Base-by-base conservation (phyloP, 1,139 yeast species). In the Hyphopichia pseudoburtonii region DNA sequence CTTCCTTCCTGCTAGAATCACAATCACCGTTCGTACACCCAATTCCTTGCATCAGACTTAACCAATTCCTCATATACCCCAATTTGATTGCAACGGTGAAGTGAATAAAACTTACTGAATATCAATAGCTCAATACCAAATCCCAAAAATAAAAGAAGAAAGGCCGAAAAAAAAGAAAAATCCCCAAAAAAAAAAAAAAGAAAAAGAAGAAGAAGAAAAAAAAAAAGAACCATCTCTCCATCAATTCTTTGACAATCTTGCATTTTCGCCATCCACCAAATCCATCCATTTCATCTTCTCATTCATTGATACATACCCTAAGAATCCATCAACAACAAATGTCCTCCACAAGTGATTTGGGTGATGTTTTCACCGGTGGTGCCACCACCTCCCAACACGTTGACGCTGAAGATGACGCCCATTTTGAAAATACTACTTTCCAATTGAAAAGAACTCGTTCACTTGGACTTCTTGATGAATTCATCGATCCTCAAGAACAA, bases 401-500 rank as follows among this genome's bases (percentile, higher is more conserved):
- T 17, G 86, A 82, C 42, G 90, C 94, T 11, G 71, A 75, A 35
- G 82, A 81, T 57, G 88, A 82, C 41, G 80, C 76, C 40, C 86
- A 84, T 53, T 87, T 87, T 53, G 75, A 80, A 43, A 78, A 76
- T 44, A 77, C 88, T 10, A 77, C 94, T 3, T 88, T 85, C 59
- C 82, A 82, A 51, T 66, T 88, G 53, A 88, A 87, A 54, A 68
- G 96, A 53, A 88, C 96, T 22, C 74, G 94, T 52, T 85, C 95
- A 6, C 71, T 87, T 73, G 96, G 96, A 1, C 60, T 86, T 17
- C 67, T 88, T 48, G 95, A 86, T 54, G 86, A 82, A 48, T 84
- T 76, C 51, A 80, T 82, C 34, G 78, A 69, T 32, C 65, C 64
- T 4, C 40, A 45, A 44, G 51, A 30, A 30, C 35, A 32, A 35